phyloP scores from a whole-genome alignment of 2,329 filamentous ascomycete species.

The Xylaria sp. region DNA sequence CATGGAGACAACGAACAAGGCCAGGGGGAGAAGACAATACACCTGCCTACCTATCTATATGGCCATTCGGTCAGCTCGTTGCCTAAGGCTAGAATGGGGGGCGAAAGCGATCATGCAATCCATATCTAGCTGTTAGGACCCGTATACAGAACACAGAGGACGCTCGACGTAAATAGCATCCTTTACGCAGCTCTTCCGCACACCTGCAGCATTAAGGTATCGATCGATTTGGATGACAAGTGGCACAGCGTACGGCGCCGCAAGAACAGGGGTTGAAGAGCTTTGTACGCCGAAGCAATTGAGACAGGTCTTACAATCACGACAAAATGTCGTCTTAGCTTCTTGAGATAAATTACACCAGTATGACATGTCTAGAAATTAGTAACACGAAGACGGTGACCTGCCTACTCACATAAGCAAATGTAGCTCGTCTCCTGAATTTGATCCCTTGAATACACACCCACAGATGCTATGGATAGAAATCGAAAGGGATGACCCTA shows the following conservation, averaged over 20 bases:
- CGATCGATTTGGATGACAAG: background rate
- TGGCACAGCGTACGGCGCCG: background rate
- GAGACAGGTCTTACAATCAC: background rate
- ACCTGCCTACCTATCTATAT: background rate
- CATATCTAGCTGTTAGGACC: background rate
- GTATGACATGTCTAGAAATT: slow-evolving; percentile 3
- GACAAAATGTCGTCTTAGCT: background rate
- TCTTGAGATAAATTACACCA: background rate
- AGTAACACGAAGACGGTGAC: slow-evolving; percentile 4
- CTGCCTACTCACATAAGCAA: slow-evolving; percentile 1
- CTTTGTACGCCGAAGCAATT: background rate
- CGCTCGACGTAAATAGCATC: background rate
- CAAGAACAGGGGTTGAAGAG: background rate
- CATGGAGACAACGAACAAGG: background rate
- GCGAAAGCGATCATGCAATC: background rate
- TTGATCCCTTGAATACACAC: background rate
- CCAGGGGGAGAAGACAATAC: too few species aligned
- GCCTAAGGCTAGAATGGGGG: background rate
- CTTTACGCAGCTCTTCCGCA: background rate
- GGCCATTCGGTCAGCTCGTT: background rate
- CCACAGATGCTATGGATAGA: slow-evolving; percentile 1
- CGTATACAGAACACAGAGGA: background rate
- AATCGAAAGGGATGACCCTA: slow-evolving; percentile 2
- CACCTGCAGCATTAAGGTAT: background rate
- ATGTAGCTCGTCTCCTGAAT: background rate